Evolutionary conservation across 495 filamentous ascomycete genomes (phyloP).

Genomic region (Staphylotrichum tortipilum): DNA sequence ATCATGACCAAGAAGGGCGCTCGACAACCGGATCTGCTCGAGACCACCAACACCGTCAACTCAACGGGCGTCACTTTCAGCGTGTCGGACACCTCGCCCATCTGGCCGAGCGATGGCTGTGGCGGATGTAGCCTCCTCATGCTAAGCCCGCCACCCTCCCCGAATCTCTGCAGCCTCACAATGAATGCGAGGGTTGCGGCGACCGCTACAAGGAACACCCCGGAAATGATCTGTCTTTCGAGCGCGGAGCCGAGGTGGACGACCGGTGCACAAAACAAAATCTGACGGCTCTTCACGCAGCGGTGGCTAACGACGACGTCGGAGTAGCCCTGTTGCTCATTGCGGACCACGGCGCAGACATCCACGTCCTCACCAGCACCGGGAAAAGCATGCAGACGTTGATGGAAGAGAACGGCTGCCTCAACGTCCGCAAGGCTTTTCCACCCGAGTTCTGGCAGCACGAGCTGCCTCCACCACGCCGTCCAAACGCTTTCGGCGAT

Average conservation of each 20-base stretch:
- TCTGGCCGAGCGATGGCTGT: too few species aligned
- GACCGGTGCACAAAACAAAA: neutral
- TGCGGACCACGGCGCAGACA: neutral
- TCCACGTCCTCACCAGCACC: neutral
- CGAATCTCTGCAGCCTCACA: too few species aligned
- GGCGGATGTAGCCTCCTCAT: too few species aligned
- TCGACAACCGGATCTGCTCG: too few species aligned
- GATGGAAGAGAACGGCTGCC: neutral
- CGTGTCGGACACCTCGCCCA: too few species aligned
- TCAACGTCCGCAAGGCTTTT: neutral
- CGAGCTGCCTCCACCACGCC: neutral
- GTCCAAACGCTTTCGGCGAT: neutral
- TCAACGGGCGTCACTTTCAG: too few species aligned
- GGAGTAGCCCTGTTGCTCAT: neutral
- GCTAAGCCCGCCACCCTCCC: too few species aligned
- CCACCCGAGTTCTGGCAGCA: neutral
- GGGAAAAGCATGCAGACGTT: neutral
- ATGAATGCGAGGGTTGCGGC: too few species aligned
- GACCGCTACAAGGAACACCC: too few species aligned
- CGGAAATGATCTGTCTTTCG: too few species aligned
- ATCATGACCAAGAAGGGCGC: too few species aligned
- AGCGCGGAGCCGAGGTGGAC: neutral
- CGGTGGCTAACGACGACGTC: neutral
- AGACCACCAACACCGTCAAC: too few species aligned
- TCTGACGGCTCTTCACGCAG: neutral